These are phyloP conservation scores for Erigeron philadelphicus DNA, from an alignment of 140 eudicot genomes.

Conservation along the genomic window DNA sequence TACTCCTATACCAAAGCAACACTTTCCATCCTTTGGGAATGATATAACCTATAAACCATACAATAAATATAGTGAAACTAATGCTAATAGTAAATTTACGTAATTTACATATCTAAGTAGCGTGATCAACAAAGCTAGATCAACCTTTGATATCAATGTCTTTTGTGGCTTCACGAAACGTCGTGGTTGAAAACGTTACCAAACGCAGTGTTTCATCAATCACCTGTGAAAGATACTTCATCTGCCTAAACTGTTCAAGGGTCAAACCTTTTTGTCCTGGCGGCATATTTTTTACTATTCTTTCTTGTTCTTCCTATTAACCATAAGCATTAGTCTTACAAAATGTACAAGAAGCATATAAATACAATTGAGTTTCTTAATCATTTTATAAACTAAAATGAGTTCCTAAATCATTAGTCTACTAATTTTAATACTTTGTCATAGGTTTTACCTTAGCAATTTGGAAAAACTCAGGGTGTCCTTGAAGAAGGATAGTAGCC, in stretches of 20 bases:
- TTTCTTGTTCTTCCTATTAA: conserved; percentile 69
- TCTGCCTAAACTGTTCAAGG: conserved; percentile 56
- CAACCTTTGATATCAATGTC: conserved; percentile 56
- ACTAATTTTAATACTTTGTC: no score
- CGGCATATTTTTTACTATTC: conserved; percentile 49
- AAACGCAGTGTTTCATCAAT: conserved; percentile 81
- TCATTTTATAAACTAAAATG: neutral
- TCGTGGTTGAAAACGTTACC: conserved; percentile 56
- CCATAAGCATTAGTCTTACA: no score
- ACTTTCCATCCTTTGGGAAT: conserved; percentile 88
- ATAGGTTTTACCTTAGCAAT: conserved; percentile 55
- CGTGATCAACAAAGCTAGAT: neutral
- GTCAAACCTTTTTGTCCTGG: conserved; percentile 53
- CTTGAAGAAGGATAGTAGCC: conserved; percentile 54
- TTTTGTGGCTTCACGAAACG: conserved; percentile 66
- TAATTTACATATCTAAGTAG: neutral
- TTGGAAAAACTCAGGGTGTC: conserved; percentile 48
- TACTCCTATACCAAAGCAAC: conserved; percentile 67
- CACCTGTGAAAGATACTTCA: conserved; percentile 75
- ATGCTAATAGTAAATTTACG: neutral
- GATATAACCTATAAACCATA: conserved; percentile 45
- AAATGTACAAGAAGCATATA: neutral
- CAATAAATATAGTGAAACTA: neutral
- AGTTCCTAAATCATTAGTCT: neutral
- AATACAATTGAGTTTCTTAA: neutral